A percentile compares a stretch with the other conserved stretches of the same genome.
Conservation (phyloP, 2,329 filamentous ascomycete species). For the Phialocephala subalpina region DNA sequence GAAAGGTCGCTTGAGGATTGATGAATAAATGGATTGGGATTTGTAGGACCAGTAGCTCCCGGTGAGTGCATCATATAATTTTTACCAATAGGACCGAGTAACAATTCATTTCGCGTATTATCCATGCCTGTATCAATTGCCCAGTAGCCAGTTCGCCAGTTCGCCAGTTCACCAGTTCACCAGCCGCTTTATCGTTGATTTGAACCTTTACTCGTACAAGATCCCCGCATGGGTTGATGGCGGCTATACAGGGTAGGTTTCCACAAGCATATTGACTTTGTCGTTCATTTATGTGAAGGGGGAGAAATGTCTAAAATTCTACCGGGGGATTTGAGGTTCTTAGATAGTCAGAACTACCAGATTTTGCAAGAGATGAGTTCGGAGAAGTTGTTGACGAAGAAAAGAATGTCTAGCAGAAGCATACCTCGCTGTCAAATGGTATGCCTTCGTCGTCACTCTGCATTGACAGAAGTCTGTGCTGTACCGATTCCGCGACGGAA, state of each 20-base stretch:
- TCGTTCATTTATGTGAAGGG: not conserved
- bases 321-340: not conserved
- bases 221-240: not conserved
- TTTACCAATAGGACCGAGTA: not conserved
- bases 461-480: not conserved
- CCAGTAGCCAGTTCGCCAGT: too few species aligned
- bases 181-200: not conserved
- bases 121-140: not conserved
- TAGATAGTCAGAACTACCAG: not conserved
- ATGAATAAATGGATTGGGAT: not conserved
- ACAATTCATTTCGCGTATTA: not conserved
- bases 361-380: not conserved
- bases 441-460: too few species aligned
- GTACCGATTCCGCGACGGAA: not conserved
- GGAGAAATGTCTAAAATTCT: not conserved
- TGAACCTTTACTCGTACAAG: not conserved
- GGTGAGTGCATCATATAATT: not conserved
- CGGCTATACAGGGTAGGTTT: not conserved
- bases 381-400: not conserved
- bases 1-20: not conserved
- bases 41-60: not conserved
- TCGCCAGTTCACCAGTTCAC: too few species aligned
- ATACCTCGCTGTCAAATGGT: too few species aligned
- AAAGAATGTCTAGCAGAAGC: too few species aligned
- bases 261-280: not conserved